Evolutionary conservation across 805 yeast species (phyloP), one percentile per base, ranked within the genome.

Genomic region (Metschnikowia borealis): DNA sequence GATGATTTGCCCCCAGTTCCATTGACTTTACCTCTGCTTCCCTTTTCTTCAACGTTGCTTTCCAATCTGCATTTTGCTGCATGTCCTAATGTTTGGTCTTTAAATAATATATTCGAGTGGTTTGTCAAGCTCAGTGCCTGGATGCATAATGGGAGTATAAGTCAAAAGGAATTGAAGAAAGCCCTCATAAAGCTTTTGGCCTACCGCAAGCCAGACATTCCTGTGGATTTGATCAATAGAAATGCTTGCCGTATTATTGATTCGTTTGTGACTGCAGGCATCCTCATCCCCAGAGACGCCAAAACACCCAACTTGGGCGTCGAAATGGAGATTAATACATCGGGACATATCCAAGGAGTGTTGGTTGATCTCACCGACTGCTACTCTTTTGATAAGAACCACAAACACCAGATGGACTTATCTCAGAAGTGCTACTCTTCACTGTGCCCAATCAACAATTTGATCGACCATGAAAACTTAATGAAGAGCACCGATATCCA

Each of bases 61-160:
- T 72, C 70, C 14, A 73, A 73, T 18, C 65, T 68, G n/a, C 84
- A 82, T 53, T 72, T 81, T 47, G 61, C 75, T 10, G 70, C 67
- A 21, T 82, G 86, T 55, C 60, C 61, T 2, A 65, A 66, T 34
- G 74, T 82, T 3, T 75, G 78, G 67, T 69, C 78, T 0, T 54
- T 84, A 13, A 74, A 77, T 0, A 71, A 70, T 17, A 66, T 83
- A 3, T 82, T 79, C 57, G 60, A 64, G 31, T 83, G 88, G 88
- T 76, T 83, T 34, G 68, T 75, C 47, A 68, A 77, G 31, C 68
- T 80, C 46, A 66, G 67, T 31, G 70, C 67, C 21, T 83, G 87
- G 87, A 71, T 79, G 17, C 79, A 77, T 42, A 81, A 75, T 46
- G 73, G 66, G 59, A 59, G 67, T 7, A 74, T 84, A n/a, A 70